These are phyloP conservation scores for Dictyostelium discoideum DNA, from an alignment of 78 protist species.

Conservation along the genomic window DNA sequence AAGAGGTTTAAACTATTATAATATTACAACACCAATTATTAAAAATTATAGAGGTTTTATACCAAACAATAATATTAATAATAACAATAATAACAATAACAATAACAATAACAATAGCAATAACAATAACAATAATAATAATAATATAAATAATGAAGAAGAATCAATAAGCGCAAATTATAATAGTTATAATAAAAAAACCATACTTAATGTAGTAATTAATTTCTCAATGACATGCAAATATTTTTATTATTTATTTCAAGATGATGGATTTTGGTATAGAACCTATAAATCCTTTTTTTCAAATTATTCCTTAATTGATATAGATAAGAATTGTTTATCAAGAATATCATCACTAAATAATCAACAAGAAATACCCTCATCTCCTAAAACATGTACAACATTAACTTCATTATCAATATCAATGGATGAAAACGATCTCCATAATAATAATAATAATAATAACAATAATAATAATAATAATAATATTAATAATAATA, in stretches of 20 bases:
- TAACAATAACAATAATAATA: background rate
- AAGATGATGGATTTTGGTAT: conserved; percentile 33
- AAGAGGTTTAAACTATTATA: background rate
- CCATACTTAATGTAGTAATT: background rate
- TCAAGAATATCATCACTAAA: background rate
- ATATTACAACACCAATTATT: background rate
- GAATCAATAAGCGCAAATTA: background rate
- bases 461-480: no score
- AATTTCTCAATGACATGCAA: conserved; percentile 29
- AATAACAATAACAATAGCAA: background rate
- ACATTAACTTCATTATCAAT: background rate
- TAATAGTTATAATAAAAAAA: background rate
- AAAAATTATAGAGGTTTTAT: background rate
- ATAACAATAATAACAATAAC: background rate
- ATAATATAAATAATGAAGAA: background rate
- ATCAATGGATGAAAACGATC: conserved; percentile 5
- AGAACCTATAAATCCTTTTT: background rate
- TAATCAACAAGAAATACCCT: background rate
- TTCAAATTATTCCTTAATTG: conserved; percentile 1
- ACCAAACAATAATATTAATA: background rate
- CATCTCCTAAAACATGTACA: background rate
- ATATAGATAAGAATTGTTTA: conserved; percentile 19
- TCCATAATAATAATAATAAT: background rate
- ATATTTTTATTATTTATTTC: conserved; percentile 7
- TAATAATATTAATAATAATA: no score